These are phyloP conservation scores for Remersonia thermophila DNA, from an alignment of 2,329 filamentous ascomycete genomes.

Conservation along the genomic window DNA sequence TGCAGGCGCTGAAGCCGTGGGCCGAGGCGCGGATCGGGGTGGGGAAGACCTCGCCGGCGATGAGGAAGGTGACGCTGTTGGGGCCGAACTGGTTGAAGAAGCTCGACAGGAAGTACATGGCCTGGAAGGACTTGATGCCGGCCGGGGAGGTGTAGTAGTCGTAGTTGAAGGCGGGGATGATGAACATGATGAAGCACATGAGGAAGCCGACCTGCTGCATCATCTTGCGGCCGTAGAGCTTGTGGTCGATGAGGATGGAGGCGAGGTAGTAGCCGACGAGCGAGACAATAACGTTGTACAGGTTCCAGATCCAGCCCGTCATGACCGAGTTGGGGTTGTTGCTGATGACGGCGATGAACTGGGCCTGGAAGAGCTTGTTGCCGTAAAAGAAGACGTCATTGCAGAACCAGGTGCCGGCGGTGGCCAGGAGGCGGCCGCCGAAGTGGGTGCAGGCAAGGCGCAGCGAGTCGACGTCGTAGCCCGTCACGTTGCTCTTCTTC, in stretches of 20 bases:
- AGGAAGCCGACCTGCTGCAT: conserved; percentile 95
- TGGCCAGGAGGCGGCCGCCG: conserved; percentile 74
- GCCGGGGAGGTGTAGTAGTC: conserved; percentile 62
- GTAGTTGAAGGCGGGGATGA: conserved; percentile 82
- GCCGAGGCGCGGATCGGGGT: conserved; percentile 86
- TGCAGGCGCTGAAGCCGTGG: conserved; percentile 86
- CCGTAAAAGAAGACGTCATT: conserved; percentile 99
- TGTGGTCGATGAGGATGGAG: conserved; percentile 84
- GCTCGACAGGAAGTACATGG: conserved; percentile 95
- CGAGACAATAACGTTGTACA: conserved; percentile 80
- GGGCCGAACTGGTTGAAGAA: conserved; percentile 99
- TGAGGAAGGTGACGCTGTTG: conserved; percentile 92
- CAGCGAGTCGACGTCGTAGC: conserved; percentile 81
- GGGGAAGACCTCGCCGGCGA: conserved; percentile 92
- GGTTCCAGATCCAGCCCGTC: conserved; percentile 81
- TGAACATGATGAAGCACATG: conserved; percentile 85
- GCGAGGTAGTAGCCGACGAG: conserved; percentile 83
- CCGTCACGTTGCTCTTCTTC: conserved; percentile 76
- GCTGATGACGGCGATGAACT: conserved; percentile 78
- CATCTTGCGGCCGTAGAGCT: conserved; percentile 88
- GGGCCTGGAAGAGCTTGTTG: conserved; percentile 91
- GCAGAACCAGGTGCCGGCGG: conserved; percentile 81
- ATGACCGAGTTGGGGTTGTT: conserved; percentile 59
- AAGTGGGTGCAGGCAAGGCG: conserved; percentile 70
- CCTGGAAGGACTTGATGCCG: conserved; percentile 80